A percentile compares a stretch with the other conserved stretches of the same genome.
These are phyloP conservation scores for Phytophthora sansomeana DNA, from an alignment of 352 stramenopile species.

Conservation along the genomic window DNA sequence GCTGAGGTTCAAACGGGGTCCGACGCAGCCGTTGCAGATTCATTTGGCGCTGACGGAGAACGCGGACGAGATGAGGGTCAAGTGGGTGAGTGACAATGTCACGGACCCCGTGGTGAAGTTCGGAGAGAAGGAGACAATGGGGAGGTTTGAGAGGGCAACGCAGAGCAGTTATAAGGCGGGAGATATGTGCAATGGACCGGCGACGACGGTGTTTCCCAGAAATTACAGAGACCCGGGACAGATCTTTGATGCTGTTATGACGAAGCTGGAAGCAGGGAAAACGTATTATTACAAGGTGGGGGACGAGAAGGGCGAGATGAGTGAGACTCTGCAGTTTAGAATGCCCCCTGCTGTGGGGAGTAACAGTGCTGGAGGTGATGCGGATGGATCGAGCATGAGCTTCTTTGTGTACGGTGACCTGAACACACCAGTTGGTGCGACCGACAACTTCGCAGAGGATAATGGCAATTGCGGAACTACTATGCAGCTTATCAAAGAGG, in stretches of 20 bases:
- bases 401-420: conserved; percentile 86
- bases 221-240: conserved; percentile 47
- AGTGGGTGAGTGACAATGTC: conserved; percentile 61
- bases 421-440: conserved; percentile 39
- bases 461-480: conserved; percentile 47
- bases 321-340: conserved; percentile 39
- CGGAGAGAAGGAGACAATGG: conserved; percentile 32
- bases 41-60: conserved; percentile 48
- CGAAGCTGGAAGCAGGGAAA: conserved; percentile 37
- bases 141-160: conserved; percentile 20
- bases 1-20: conserved; percentile 42
- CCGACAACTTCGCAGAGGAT: conserved; percentile 39
- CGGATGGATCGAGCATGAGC: conserved; percentile 46
- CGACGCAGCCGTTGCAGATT: conserved; percentile 53
- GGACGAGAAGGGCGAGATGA: conserved; percentile 35
- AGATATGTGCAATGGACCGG: conserved; percentile 44
- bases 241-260: conserved; percentile 54
- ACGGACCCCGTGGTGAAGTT: conserved; percentile 47
- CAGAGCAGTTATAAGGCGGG: conserved; percentile 37
- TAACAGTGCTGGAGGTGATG: conserved; percentile 22
- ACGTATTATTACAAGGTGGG: conserved; percentile 53
- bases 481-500: conserved; percentile 44
- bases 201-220: conserved; percentile 24
- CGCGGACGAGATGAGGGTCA: conserved; percentile 54
- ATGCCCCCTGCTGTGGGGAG: conserved; percentile 36